These are phyloP conservation scores for Candida golubevii DNA, from an alignment of 805 yeast genomes.

Conservation along the genomic window DNA sequence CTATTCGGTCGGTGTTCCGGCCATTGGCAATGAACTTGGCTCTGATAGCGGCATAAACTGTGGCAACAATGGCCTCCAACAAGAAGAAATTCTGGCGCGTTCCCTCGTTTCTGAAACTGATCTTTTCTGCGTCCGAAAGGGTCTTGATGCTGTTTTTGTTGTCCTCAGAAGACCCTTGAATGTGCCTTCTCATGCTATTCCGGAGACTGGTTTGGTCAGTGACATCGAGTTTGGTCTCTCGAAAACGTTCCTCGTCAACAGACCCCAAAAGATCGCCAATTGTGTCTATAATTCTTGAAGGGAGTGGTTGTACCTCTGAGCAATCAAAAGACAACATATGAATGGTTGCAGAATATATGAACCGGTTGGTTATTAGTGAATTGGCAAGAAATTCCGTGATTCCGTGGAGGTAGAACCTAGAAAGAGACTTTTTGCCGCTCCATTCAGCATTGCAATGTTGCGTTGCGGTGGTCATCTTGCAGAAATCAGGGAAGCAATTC, in stretches of 20 bases:
- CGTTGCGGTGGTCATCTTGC: neutral
- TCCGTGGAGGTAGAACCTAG: constrained; percentile 5
- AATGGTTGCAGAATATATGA: constrained; percentile 6
- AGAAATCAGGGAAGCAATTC: constrained; percentile 7
- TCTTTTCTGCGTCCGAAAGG: neutral
- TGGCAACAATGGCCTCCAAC: constrained; percentile 11
- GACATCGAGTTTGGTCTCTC: constrained; percentile 1
- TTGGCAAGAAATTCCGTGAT: constrained; percentile 7
- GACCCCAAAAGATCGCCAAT: neutral
- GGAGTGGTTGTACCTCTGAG: constrained; percentile 3
- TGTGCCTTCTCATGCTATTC: neutral
- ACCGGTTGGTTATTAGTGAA: constrained; percentile 8
- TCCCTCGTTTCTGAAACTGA: constrained; percentile 7
- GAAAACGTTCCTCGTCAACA: constrained; percentile 1
- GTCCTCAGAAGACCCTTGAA: neutral
- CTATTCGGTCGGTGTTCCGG: too few relatives aligned
- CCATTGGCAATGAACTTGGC: constrained; percentile 1
- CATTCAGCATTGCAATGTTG: constrained; percentile 4
- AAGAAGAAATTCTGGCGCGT: constrained; percentile 9
- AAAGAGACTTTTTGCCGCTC: constrained; percentile 7
- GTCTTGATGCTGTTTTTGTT: neutral
- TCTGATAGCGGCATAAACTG: constrained; percentile 6
- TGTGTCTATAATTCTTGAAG: constrained; percentile 1
- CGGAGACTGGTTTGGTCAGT: neutral
- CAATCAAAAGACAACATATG: constrained; percentile 7